phyloP scores from a whole-genome alignment of 306 rosid species.

The Echinosophora koreensis region DNA sequence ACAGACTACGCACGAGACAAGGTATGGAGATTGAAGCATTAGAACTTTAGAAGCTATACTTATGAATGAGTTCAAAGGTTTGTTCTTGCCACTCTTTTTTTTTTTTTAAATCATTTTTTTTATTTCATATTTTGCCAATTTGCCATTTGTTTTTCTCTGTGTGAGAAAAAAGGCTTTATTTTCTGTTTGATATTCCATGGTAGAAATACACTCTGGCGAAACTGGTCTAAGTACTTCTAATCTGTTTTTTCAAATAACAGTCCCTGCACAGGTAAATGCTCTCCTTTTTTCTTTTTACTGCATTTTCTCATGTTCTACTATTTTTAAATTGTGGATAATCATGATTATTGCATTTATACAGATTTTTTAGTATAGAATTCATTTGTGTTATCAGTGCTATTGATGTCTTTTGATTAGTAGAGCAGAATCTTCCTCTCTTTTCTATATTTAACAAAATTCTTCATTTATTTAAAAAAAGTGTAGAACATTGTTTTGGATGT shows the following conservation, averaged over 20 bases:
- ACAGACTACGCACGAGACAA: slow-evolving; percentile 81
- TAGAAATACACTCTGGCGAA: slow-evolving; percentile 95
- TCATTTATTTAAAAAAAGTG: too few relatives aligned
- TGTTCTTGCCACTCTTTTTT: not conserved
- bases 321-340: slow-evolving; percentile 19
- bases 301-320: not conserved
- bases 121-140: not conserved
- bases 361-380: slow-evolving; percentile 20
- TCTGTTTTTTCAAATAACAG: slow-evolving; percentile 75
- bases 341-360: slow-evolving; percentile 26
- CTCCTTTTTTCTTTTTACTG: slow-evolving; percentile 5
- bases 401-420: slow-evolving; percentile 19
- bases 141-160: slow-evolving; percentile 4
- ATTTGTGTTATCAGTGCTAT: slow-evolving; percentile 10
- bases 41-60: slow-evolving; percentile 84
- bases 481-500: too few relatives aligned
- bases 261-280: slow-evolving; percentile 73
- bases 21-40: slow-evolving; percentile 96
- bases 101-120: not conserved
- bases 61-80: slow-evolving; percentile 95
- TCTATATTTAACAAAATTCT: not conserved
- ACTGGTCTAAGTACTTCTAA: slow-evolving; percentile 86
- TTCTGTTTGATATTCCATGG: slow-evolving; percentile 44
- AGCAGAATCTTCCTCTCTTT: not conserved
- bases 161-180: slow-evolving; percentile 34